Percentiles rank a stretch among this genome's conserved stretches.
These are phyloP conservation scores for Gymnopilus junonius DNA, from an alignment of 768 basidiomycete genomes.

Conservation along the genomic window DNA sequence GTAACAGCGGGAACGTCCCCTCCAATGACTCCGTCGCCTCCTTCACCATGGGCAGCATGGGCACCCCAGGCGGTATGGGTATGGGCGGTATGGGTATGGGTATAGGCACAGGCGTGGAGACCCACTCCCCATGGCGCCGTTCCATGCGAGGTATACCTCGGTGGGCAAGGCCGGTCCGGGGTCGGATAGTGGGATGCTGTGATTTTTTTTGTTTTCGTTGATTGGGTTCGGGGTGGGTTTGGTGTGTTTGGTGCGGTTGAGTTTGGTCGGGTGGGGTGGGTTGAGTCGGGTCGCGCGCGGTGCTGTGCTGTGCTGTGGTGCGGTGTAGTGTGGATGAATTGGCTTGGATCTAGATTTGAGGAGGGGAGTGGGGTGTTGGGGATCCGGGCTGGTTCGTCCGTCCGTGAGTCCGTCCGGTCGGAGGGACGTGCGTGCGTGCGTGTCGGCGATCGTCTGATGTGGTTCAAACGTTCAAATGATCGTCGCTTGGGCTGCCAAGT, in stretches of 20 bases:
- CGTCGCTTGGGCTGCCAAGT: not conserved
- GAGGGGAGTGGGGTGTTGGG: not conserved
- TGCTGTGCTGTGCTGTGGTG: too few relatives aligned
- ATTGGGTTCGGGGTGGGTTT: not conserved
- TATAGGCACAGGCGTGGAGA: not conserved
- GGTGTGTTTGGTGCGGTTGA: not conserved
- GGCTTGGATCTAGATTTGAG: not conserved
- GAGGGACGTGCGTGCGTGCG: too few relatives aligned
- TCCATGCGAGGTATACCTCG: slow-evolving; percentile 18
- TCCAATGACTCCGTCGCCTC: not conserved
- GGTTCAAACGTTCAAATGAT: too few relatives aligned
- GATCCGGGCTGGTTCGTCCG: too few relatives aligned
- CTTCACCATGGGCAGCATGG: not conserved
- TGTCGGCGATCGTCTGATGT: too few relatives aligned
- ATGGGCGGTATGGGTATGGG: not conserved
- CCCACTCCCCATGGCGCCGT: slow-evolving; percentile 11
- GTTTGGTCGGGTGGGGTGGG: too few relatives aligned
- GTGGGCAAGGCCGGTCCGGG: not conserved
- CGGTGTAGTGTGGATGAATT: too few relatives aligned
- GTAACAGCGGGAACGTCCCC: not conserved
- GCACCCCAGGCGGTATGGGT: too few relatives aligned
- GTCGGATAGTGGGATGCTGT: not conserved
- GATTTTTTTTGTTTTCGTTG: not conserved
- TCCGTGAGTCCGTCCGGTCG: too few relatives aligned
- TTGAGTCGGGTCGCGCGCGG: too few relatives aligned